Percentiles rank a stretch among this genome's conserved stretches.
These are phyloP conservation scores for Balamuthia mandrillaris DNA, from an alignment of 208 protist genomes.

Conservation along the genomic window DNA sequence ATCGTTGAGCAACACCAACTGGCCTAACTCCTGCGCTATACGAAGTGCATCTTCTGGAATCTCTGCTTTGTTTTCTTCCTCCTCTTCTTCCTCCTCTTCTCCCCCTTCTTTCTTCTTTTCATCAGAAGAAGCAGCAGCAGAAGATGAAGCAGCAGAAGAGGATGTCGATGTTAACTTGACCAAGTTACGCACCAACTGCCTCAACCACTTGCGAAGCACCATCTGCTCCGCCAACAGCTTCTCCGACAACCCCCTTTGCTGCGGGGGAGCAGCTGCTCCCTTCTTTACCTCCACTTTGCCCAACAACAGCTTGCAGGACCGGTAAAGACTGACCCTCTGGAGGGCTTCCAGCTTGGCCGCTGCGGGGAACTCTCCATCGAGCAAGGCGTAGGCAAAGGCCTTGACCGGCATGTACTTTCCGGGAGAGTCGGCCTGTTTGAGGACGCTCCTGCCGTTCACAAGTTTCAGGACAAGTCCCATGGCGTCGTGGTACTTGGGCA, in stretches of 20 bases:
- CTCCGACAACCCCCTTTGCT: background rate
- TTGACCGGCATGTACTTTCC: conserved; percentile 27
- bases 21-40: background rate
- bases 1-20: background rate
- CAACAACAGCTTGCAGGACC: conserved; percentile 10
- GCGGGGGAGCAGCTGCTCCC: background rate
- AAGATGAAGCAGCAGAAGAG: too few relatives aligned
- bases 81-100: background rate
- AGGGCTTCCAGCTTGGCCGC: background rate
- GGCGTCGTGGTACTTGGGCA: background rate
- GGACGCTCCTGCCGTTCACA: conserved; percentile 4
- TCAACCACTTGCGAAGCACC: too few relatives aligned
- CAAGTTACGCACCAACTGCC: background rate
- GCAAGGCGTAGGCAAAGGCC: conserved; percentile 8
- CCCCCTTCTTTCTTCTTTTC: too few relatives aligned
- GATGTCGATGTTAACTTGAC: background rate
- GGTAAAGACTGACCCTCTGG: background rate
- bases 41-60: background rate
- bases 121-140: too few relatives aligned
- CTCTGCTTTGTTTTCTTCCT: background rate
- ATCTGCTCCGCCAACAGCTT: background rate
- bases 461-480: background rate
- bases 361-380: background rate
- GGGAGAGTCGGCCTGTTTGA: conserved; percentile 11
- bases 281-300: background rate